These are phyloP conservation scores for Xylaria arbuscula DNA, from an alignment of 2,329 filamentous ascomycete genomes.

Conservation along the genomic window DNA sequence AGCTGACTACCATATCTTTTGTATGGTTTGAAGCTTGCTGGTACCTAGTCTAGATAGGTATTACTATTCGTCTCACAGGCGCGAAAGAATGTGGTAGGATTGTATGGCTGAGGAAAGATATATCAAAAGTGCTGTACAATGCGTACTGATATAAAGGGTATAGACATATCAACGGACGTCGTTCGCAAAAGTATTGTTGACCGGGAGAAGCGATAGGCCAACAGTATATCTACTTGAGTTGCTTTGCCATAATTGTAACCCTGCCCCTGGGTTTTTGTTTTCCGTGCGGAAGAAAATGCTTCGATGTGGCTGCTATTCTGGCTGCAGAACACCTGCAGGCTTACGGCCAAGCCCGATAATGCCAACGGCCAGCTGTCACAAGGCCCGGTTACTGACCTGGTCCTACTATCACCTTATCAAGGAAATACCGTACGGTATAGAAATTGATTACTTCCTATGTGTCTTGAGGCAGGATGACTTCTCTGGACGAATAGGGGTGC, in stretches of 20 bases:
- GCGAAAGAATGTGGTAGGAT: neutral
- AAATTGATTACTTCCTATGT: constrained; percentile 8
- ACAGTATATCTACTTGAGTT: neutral
- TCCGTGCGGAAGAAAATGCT: constrained; percentile 15
- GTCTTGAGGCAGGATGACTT: constrained; percentile 15
- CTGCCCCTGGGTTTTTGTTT: constrained; percentile 22
- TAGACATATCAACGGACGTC: too few relatives aligned
- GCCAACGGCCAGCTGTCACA: constrained; percentile 27
- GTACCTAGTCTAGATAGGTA: neutral
- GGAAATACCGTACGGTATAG: neutral
- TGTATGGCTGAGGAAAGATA: constrained; percentile 1
- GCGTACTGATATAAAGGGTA: too few relatives aligned
- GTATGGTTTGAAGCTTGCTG: neutral
- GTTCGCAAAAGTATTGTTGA: constrained; percentile 14
- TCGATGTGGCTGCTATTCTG: constrained; percentile 27
- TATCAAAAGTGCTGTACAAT: neutral
- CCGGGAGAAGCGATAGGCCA: constrained; percentile 16
- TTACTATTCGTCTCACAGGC: neutral
- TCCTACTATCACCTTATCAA: constrained; percentile 23
- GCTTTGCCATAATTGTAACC: constrained; percentile 10
- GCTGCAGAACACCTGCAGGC: constrained; percentile 27
- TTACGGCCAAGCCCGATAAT: constrained; percentile 32
- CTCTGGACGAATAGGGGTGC: constrained; percentile 11
- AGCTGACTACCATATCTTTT: neutral
- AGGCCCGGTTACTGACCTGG: constrained; percentile 15